Evolutionary conservation across 305 asterid genomes (phyloP), one percentile per base, ranked within the genome.

Genomic region (Fraxinus velutina): DNA sequence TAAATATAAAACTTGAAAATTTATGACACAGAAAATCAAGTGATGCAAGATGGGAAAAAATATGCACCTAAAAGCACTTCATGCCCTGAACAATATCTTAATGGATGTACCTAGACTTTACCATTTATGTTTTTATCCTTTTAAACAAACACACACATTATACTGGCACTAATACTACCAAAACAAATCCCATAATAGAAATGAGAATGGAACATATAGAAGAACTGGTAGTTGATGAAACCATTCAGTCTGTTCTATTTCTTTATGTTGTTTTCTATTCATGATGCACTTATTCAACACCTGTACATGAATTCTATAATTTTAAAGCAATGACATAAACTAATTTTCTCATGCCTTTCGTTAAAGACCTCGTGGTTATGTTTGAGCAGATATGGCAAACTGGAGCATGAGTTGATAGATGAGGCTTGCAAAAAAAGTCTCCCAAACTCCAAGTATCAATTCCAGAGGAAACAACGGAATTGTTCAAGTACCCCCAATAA

Each of bases 371-470:
- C 86, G 71, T 88, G 73, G 78, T 78, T 87, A 85, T 87, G 83
- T 86, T 87, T 88, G 83, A 78, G 87, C 81, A 81, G 87, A 88
- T 81, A 87, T 55, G 73, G 85, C 82, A 85, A 85, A 87, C 88
- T 88, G 83, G 83, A 81, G 88, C 17, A 7, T 83, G 90, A 88
- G 83, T 87, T 82, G 85, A 75, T 39, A 86, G 88, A 86, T 81
- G 89, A 89, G 86, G 85, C 89, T 86, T 81, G 88, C 89, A 85
- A 87, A 87, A 78, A 82, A 87, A 42, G 85, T 84, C 88, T 60
- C 85, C 84, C 78, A 84, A 84, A 80, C 88, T 86, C 83, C 90
- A 79, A 86, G 87, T 85, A 86, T 75, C 89, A 83, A 75, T 71
- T 79, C 82, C 84, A 82, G 87, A 86, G 79, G 79, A 81, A 90